Base-by-base conservation (phyloP, 1,139 yeast genomes). In the Geotrichum candidum region DNA sequence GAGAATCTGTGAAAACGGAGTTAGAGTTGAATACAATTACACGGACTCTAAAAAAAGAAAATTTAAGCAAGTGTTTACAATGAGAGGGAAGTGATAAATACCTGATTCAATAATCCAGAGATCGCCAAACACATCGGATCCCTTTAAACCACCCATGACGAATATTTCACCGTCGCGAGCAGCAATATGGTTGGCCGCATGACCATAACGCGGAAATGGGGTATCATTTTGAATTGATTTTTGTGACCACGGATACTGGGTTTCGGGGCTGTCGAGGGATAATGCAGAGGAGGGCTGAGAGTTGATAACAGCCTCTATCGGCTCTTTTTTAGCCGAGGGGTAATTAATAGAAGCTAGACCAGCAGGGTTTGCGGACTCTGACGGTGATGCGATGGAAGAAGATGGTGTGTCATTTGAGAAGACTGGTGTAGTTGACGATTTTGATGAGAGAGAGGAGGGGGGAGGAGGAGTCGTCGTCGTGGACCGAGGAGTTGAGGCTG, bases 201-300 rank as follows among this genome's bases (percentile, higher is more conserved):
- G 98, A 69, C 98, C 87, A 73, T 91, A 91, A 56, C 98, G 83
- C 6, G 99, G 98, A 70, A 94, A 91, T 0, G 98, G 98, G 2
- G 95, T 87, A 4, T 76, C 74, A 68, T 88, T 84, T 66, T 79
- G 79, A 52, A 92, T 78, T 69, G 84, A 84, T 68, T 83, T 82
- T 69, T 90, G 82, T 57, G 82, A 81, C 98, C 98, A 92, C 1
- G 97, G 97, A 29, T 73, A 75, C 54, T 69, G 87, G 73, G 65
- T 73, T 63, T 51, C 18, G 23, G 48, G 18, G 22, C 18, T 57
- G 22, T 50, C 41, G 35, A 53, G 46, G 2, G 56, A 10, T 18
- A 53, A 55, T 22, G 62, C 55, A 41, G 48, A n/a, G 9, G 48
- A 41, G 46, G 35, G 54, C n/a, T 50, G 48, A 10, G 48, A 45